Conservation (phyloP, 1,139 yeast species). For the Kodamaea fungicola region DNA sequence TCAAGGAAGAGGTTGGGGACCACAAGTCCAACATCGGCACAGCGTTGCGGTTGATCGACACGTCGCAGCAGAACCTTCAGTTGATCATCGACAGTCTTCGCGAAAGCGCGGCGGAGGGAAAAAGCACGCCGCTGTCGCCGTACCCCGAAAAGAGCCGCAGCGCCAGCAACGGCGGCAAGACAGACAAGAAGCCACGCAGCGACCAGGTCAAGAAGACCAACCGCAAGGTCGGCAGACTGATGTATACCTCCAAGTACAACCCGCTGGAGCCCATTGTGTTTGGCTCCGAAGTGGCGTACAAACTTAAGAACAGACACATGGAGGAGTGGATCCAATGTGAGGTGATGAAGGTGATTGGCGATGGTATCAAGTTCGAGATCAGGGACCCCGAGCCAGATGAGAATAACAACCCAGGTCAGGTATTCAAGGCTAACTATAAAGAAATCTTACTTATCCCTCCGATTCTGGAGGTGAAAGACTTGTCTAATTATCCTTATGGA, state of each 20-base stretch:
- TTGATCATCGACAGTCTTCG: conserved; percentile 28
- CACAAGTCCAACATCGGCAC: conserved; percentile 60
- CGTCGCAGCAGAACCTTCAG: conserved; percentile 38
- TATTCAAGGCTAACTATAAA: conserved; percentile 76
- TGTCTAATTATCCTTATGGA: conserved; percentile 67
- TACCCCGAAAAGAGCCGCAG: conserved; percentile 5
- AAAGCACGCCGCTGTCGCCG: conserved; percentile 6
- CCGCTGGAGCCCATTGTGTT: conserved; percentile 58
- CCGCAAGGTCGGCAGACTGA: conserved; percentile 39
- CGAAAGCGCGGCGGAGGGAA: conserved; percentile 7
- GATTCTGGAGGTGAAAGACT: conserved; percentile 32
- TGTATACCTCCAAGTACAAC: conserved; percentile 45
- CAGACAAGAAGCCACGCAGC: conserved; percentile 1
- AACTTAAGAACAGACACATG: conserved; percentile 59
- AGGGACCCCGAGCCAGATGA: conserved; percentile 98
- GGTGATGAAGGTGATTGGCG: conserved; percentile 72
- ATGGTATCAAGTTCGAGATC: conserved; percentile 78
- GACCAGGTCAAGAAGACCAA: conserved; percentile 16
- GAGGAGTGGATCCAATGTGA: conserved; percentile 98
- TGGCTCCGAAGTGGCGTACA: conserved; percentile 88
- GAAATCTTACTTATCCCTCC: conserved; percentile 78
- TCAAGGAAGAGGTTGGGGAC: conserved; percentile 40
- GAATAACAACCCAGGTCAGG: conserved; percentile 81
- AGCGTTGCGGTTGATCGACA: conserved; percentile 45
- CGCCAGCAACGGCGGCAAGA: conserved; percentile 7